Percentiles rank a stretch among this genome's conserved stretches.
Evolutionary conservation across 78 protist species (phyloP).

Genomic region (Polysphondylium violaceum): DNA sequence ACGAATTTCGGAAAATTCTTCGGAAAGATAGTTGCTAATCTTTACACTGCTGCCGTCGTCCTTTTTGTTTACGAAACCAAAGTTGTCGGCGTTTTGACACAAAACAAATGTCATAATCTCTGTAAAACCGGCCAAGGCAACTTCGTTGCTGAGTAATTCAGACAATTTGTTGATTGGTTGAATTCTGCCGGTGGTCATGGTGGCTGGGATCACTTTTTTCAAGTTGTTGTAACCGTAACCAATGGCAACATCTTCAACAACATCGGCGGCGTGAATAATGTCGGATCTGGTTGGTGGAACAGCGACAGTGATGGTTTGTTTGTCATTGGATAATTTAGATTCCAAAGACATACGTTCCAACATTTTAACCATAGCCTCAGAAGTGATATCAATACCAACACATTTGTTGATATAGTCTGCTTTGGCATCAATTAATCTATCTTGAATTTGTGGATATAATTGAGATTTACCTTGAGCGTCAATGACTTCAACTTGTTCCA

Average conservation of each 20-base stretch:
- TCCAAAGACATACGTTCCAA: conserved; percentile 78
- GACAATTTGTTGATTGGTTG: conserved; percentile 91
- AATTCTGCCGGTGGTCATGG: conserved; percentile 59
- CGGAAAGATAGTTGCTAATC: conserved; percentile 88
- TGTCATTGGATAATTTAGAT: conserved; percentile 30
- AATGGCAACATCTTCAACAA: conserved; percentile 99
- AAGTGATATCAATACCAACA: conserved; percentile 53
- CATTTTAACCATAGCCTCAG: conserved; percentile 36
- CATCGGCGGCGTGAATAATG: conserved; percentile 97
- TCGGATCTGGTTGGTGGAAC: conserved; percentile 86
- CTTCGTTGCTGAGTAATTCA: conserved; percentile 89
- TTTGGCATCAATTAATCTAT: conserved; percentile 16
- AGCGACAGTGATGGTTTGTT: conserved; percentile 17
- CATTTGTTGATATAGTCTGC: conserved; percentile 76
- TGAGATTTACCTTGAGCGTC: conserved; percentile 54
- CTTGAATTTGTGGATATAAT: conserved; percentile 54
- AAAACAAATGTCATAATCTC: conserved; percentile 95
- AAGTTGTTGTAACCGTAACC: conserved; percentile 97
- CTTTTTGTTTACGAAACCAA: conserved; percentile 18
- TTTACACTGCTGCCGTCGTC: conserved; percentile 81
- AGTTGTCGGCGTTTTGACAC: conserved; percentile 92
- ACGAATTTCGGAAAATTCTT: conserved; percentile 92
- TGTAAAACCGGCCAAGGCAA: conserved; percentile 94
- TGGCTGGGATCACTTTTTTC: conserved; percentile 16
- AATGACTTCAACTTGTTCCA: conserved; percentile 85